A percentile compares a stretch with the other conserved stretches of the same genome.
Conservation (phyloP, 345 rosid genomes). For the Toxicodendron radicans region DNA sequence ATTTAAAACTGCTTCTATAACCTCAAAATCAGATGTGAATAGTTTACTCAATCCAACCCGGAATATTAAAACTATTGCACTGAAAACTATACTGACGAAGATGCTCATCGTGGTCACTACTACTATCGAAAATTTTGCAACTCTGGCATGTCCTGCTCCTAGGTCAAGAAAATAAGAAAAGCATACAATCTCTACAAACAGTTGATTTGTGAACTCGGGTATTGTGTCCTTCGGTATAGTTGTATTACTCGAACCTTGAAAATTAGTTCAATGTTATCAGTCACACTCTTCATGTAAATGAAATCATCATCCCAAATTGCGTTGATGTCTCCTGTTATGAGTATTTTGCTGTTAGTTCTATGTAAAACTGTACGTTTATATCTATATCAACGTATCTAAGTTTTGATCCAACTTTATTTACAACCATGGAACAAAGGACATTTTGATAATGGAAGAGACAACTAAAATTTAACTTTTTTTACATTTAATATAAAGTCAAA, state of each 20-base stretch:
- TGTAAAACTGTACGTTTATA: conserved; percentile 1
- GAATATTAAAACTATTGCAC: conserved; percentile 47
- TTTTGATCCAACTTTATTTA: no score
- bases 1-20: conserved; percentile 60
- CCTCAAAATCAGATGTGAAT: conserved; percentile 61
- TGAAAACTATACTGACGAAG: conserved; percentile 55
- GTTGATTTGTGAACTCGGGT: conserved; percentile 10
- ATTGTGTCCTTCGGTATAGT: conserved; percentile 5
- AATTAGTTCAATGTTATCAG: background rate
- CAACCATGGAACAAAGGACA: no score
- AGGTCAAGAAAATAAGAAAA: conserved; percentile 51
- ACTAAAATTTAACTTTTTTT: no score
- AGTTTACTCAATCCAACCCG: conserved; percentile 61
- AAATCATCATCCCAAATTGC: no score
- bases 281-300: background rate
- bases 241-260: background rate
- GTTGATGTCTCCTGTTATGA: no score
- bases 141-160: conserved; percentile 74
- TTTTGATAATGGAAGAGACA: no score
- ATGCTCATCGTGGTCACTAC: conserved; percentile 68
- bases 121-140: conserved; percentile 65
- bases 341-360: background rate
- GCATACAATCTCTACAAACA: conserved; percentile 12
- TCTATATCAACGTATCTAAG: no score
- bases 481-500: no score